A percentile compares a stretch with the other conserved stretches of the same genome.
phyloP scores from a whole-genome alignment of 805 yeast genomes.

The Candida ponderosae region DNA sequence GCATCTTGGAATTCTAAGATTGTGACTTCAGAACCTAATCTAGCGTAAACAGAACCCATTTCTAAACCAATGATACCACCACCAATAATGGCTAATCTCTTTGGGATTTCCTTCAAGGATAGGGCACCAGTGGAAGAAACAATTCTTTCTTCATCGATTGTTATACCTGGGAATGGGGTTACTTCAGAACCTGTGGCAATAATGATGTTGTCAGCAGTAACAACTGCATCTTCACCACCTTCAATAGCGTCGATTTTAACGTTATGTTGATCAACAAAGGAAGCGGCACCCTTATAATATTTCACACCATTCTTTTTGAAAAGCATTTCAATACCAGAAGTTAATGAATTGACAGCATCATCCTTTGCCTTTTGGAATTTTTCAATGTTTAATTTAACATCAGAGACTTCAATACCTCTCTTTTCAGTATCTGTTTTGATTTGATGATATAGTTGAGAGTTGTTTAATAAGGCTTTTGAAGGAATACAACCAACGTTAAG shows the following conservation, averaged over 20 bases:
- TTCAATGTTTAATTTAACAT: constrained; percentile 65
- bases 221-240: constrained; percentile 64
- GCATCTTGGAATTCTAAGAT: constrained; percentile 84
- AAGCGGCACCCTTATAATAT: constrained; percentile 89
- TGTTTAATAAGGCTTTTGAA: constrained; percentile 90
- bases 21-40: constrained; percentile 94
- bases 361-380: constrained; percentile 90
- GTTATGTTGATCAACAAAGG: constrained; percentile 75
- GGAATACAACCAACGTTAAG: constrained; percentile 99
- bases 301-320: constrained; percentile 94
- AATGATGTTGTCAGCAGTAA: constrained; percentile 82
- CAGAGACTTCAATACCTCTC: constrained; percentile 88
- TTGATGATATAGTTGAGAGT: constrained; percentile 87
- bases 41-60: constrained; percentile 97
- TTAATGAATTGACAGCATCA: constrained; percentile 78
- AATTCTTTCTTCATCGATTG: constrained; percentile 93
- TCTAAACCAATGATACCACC: constrained; percentile 99
- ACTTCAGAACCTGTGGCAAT: constrained; percentile 99
- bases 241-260: constrained; percentile 80
- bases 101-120: constrained; percentile 81
- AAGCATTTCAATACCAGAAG: constrained; percentile 89
- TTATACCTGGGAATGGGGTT: constrained; percentile 97
- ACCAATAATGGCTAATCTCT: constrained; percentile 87
- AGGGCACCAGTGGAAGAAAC: constrained; percentile 94
- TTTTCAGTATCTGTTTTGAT: constrained; percentile 74